Percentiles rank a stretch among this genome's conserved stretches.
Evolutionary conservation across 768 basidiomycete species (phyloP).

Genomic region (Trametes meyenii): DNA sequence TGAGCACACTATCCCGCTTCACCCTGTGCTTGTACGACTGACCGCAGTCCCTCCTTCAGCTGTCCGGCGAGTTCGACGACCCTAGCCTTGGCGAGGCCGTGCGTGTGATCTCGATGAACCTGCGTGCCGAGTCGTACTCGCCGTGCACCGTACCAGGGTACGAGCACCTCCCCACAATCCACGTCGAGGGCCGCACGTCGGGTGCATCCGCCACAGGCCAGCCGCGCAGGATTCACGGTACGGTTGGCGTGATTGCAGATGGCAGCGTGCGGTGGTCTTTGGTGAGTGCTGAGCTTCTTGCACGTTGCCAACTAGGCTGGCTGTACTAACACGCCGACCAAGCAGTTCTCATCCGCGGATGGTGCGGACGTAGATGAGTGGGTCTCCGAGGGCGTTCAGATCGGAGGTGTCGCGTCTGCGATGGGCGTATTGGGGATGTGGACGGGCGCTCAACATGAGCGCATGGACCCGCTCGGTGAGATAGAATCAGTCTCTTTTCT

Average conservation of each 20-base stretch:
- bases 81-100: constrained; percentile 46
- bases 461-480: constrained; percentile 46
- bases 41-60: constrained; percentile 10
- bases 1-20: constrained; percentile 22
- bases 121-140: constrained; percentile 37
- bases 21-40: neutral
- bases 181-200: constrained; percentile 47
- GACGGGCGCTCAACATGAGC: constrained; percentile 54
- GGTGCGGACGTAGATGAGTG: constrained; percentile 44
- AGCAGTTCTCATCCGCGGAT: constrained; percentile 29
- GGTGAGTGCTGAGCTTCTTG: constrained; percentile 36
- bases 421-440: constrained; percentile 57
- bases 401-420: constrained; percentile 55
- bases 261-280: constrained; percentile 55
- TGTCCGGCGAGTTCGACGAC: constrained; percentile 35
- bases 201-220: constrained; percentile 45
- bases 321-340: neutral
- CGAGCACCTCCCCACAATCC: constrained; percentile 50
- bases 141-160: constrained; percentile 27
- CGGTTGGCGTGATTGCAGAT: constrained; percentile 50
- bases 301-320: neutral
- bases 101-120: constrained; percentile 54
- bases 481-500: no score
- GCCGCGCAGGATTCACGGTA: constrained; percentile 43
- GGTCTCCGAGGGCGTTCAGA: constrained; percentile 56